Percentiles rank a stretch among this genome's conserved stretches.
Evolutionary conservation across 495 filamentous ascomycete genomes (phyloP).

Genomic region (Chaetomium fimeti): DNA sequence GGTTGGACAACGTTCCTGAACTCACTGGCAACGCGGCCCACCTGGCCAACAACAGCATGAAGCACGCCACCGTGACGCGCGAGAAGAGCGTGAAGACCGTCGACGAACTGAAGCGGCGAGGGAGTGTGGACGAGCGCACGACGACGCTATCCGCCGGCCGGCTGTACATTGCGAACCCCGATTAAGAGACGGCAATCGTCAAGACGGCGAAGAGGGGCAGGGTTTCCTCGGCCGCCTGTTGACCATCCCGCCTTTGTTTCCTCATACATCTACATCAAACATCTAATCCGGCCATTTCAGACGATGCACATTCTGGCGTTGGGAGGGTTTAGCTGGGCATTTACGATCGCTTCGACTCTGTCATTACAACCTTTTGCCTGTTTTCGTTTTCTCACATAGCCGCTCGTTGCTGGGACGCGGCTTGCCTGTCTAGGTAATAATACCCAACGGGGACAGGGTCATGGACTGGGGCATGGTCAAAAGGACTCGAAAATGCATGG

Average conservation of each 20-base stretch:
- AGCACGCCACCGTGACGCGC: constrained; percentile 53
- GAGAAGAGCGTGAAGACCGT: constrained; percentile 61
- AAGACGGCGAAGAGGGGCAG: constrained; percentile 4
- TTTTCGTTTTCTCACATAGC: not conserved
- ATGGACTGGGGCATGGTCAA: not conserved
- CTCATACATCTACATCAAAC: not conserved
- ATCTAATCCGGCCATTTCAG: not conserved
- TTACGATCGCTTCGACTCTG: constrained; percentile 7
- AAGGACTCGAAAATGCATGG: not conserved
- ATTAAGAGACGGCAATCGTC: constrained; percentile 44
- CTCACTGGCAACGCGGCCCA: constrained; percentile 39
- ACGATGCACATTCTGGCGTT: constrained; percentile 3
- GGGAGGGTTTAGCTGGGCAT: not conserved
- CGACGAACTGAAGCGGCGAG: constrained; percentile 60
- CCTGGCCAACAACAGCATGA: constrained; percentile 52
- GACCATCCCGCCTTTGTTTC: not conserved
- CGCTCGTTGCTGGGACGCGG: constrained; percentile 7
- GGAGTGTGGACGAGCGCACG: constrained; percentile 91
- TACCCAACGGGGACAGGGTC: not conserved
- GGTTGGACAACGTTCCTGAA: constrained; percentile 51
- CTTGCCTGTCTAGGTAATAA: constrained; percentile 7
- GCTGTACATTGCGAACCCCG: constrained; percentile 93
- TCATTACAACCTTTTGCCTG: not conserved
- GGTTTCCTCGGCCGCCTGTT: not conserved
- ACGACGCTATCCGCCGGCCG: constrained; percentile 77